Base-by-base conservation (phyloP, 768 basidiomycete genomes). In the Coprinopsis sp. region DNA sequence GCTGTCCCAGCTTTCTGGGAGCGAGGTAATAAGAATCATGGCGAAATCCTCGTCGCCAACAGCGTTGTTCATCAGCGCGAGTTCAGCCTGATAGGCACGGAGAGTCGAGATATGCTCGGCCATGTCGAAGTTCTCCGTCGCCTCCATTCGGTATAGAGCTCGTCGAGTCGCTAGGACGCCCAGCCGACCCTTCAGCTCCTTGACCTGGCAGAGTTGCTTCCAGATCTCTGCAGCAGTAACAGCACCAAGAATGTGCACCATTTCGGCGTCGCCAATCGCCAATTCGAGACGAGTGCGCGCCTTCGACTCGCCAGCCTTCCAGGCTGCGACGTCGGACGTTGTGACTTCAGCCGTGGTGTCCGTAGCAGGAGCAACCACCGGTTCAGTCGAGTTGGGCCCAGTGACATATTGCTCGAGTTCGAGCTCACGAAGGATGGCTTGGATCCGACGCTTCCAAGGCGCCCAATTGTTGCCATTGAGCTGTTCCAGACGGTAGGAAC, bases 1-100 rank as follows among this genome's bases (percentile, higher is more conserved):
- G 6, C 31, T 46, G 45, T 61, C 57, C 57, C 59, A 61, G 22
- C 51, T 50, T 23, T 57, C 56, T 14, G 56, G 59, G 22, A 61
- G 40, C 13, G 53, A 61, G n/a, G 57, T 53, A 28, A 58, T 46
- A 19, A 61, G 28, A 31, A 61, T 57, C 50, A 56, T 58, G 2
- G 45, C 40, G 29, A 61, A 58, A 30, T 60, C 57, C 28, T 60
- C 52, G 38, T 61, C 56, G 2, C 44, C 18, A n/a, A 58, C 46
- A 7, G 42, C 28, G 34, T 51, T 58, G 18, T 42, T 47, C 49
- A 61, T 53, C 8, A 51, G 16, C 34, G 51, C 55, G 6, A 55
- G 27, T 44, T 59, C 54, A 22, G 58, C 54, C 39, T 60, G 56
- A 5, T 55, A 40, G 6, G 47, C 40, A 19, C 44, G 34, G 8